Conservation (phyloP, 2,329 filamentous ascomycete genomes). For the Pseudocercospora vitis region DNA sequence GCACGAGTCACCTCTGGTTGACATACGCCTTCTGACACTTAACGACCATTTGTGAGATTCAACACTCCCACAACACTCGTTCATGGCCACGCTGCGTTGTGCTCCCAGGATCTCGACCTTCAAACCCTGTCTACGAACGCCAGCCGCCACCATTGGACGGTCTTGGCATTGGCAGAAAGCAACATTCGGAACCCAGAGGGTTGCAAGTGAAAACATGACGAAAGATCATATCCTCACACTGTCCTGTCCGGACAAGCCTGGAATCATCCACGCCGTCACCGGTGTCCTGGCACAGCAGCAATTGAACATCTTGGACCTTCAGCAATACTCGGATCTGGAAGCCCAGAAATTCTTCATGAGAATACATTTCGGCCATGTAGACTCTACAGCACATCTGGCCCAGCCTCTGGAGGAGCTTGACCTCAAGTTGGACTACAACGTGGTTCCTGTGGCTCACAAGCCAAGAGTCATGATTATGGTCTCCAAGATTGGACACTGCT, state of each 20-base stretch:
- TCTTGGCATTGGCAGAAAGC: constrained; percentile 9
- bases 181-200: constrained; percentile 13
- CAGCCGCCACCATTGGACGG: constrained; percentile 3
- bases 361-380: constrained; percentile 71
- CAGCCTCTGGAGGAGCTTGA: constrained; percentile 60
- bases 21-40: neutral
- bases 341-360: constrained; percentile 84
- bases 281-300: constrained; percentile 70
- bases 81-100: constrained; percentile 3
- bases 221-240: constrained; percentile 72
- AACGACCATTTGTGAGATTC: neutral
- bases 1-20: neutral
- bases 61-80: neutral
- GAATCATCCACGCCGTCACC: constrained; percentile 82
- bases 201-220: constrained; percentile 12
- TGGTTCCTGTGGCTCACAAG: constrained; percentile 68
- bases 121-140: neutral
- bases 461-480: constrained; percentile 83
- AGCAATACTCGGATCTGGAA: constrained; percentile 76
- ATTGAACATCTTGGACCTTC: constrained; percentile 79
- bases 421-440: constrained; percentile 67
- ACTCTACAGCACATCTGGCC: constrained; percentile 51
- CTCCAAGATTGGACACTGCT: constrained; percentile 82
- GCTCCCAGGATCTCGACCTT: neutral
- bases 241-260: constrained; percentile 79